Percentiles rank a stretch among this genome's conserved stretches.
Evolutionary conservation across 2,329 filamentous ascomycete species (phyloP).

Genomic region (Fusarium graminum): DNA sequence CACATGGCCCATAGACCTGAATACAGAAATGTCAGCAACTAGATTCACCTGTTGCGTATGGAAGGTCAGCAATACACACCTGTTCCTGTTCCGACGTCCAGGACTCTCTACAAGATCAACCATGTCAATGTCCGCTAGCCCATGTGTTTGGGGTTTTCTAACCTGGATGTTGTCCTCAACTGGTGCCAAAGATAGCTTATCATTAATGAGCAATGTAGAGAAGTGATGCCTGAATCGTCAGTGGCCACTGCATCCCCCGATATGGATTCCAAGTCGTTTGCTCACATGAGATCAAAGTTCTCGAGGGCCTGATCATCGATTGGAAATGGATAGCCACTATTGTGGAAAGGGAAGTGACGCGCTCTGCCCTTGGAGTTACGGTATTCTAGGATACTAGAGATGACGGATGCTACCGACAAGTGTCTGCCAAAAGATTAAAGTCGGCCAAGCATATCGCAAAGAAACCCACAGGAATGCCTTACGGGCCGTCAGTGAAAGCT

Average conservation of each 20-base stretch:
- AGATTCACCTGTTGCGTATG: too few relatives aligned
- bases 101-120: conserved; percentile 9
- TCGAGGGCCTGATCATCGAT: conserved; percentile 16
- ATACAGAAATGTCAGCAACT: not conserved
- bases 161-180: conserved; percentile 18
- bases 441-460: not conserved
- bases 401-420: conserved; percentile 16
- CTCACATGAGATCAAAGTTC: conserved; percentile 26
- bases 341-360: conserved; percentile 10
- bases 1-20: conserved; percentile 26
- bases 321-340: conserved; percentile 12
- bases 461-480: not conserved
- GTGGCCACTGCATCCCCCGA: fast-evolving
- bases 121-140: not conserved
- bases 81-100: conserved; percentile 20
- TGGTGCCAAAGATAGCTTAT: conserved; percentile 19
- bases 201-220: conserved; percentile 15
- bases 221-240: conserved; percentile 22
- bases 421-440: not conserved
- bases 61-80: not conserved
- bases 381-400: conserved; percentile 23
- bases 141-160: not conserved
- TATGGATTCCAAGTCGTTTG: too few relatives aligned
- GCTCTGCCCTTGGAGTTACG: conserved; percentile 27
- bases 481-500: not conserved